Evolutionary conservation across 1,139 yeast species (phyloP).

Genomic region (Magnusiomyces sp.): DNA sequence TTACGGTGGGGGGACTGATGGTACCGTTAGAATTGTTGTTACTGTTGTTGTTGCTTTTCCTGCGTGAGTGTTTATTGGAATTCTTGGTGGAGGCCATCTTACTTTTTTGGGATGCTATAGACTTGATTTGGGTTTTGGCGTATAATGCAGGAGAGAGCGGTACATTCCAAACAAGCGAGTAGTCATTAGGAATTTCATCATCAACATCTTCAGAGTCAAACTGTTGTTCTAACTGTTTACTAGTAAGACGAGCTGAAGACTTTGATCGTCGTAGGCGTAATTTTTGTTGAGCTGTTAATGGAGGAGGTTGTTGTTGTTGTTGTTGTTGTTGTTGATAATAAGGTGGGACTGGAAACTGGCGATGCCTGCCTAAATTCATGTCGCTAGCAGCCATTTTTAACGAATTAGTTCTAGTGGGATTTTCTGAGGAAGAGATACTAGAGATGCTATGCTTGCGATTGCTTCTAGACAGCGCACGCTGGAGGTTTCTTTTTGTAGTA

Average conservation of each 20-base stretch:
- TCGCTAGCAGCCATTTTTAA: too few relatives aligned
- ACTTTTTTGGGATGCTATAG: conserved; percentile 8
- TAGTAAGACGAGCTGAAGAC: conserved; percentile 16
- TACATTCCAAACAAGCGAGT: conserved; percentile 51
- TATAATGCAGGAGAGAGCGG: conserved; percentile 50
- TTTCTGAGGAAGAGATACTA: background rate
- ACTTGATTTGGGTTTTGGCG: conserved; percentile 25
- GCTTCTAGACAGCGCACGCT: conserved; percentile 1
- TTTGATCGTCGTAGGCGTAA: conserved; percentile 10
- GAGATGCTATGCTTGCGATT: background rate
- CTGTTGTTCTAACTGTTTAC: conserved; percentile 30
- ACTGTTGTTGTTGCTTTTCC: conserved; percentile 6
- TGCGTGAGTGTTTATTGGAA: background rate
- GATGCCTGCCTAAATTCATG: too few relatives aligned
- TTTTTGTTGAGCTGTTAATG: conserved; percentile 11
- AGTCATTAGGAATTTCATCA: conserved; percentile 49
- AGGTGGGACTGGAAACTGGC: background rate
- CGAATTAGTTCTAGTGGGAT: too few relatives aligned
- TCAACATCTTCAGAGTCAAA: conserved; percentile 29
- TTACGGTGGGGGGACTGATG: conserved; percentile 9
- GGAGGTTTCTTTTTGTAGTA: background rate
- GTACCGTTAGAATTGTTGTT: conserved; percentile 8
- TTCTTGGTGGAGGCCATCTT: conserved; percentile 5
- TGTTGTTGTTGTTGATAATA: conserved; percentile 6
- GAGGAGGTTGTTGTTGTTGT: too few relatives aligned